Percentiles rank a stretch among this genome's conserved stretches.
These are phyloP conservation scores for Pseudopithomyces chartarum DNA, from an alignment of 2,329 filamentous ascomycete species.

Conservation along the genomic window DNA sequence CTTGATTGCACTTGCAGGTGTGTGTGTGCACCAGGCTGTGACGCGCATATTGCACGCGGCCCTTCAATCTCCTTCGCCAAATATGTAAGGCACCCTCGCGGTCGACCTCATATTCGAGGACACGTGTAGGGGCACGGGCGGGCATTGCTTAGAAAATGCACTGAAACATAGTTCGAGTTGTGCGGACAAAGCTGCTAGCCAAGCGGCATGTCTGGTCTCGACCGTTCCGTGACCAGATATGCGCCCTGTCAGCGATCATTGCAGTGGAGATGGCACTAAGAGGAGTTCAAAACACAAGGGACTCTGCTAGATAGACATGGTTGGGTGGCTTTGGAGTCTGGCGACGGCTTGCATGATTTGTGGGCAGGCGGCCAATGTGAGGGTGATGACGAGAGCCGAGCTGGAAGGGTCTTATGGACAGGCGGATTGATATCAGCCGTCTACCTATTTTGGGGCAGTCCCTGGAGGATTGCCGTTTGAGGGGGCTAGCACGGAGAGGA, in stretches of 20 bases:
- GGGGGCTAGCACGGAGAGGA: background rate
- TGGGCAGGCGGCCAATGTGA: background rate
- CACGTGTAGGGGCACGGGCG: conserved; percentile 2
- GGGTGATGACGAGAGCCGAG: conserved; percentile 6
- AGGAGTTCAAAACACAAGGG: background rate
- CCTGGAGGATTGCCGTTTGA: background rate
- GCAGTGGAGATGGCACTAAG: background rate
- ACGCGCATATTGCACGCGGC: conserved; percentile 6
- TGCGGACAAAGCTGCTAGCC: background rate
- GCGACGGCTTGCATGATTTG: background rate
- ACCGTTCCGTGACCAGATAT: conserved; percentile 1
- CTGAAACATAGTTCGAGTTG: background rate
- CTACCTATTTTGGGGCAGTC: background rate
- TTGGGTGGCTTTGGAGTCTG: too few species aligned
- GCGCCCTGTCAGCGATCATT: conserved; percentile 6
- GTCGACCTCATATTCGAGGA: background rate
- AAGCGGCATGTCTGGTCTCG: background rate
- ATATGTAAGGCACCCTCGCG: background rate
- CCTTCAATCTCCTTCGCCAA: conserved; percentile 7
- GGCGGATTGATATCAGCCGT: background rate
- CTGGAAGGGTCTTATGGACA: background rate
- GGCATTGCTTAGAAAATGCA: background rate
- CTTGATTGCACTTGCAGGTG: conserved; percentile 1
- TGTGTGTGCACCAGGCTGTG: background rate
- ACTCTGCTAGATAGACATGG: too few species aligned